Conservation (phyloP, 768 basidiomycete species). For the Auricularia sp. region DNA sequence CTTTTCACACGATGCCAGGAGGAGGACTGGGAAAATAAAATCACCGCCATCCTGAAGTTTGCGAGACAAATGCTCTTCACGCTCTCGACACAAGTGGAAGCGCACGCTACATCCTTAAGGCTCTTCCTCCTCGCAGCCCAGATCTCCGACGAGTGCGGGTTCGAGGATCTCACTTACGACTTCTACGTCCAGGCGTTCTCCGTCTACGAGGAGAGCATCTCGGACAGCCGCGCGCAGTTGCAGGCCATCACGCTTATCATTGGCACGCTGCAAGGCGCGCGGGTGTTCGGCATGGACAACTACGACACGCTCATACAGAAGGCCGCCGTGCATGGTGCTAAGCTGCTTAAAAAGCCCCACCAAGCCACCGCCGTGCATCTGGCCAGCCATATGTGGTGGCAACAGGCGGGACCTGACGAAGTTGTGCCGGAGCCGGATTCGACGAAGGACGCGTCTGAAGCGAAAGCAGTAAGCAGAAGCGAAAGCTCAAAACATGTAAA, state of each 20-base stretch:
- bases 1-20: constrained; percentile 38
- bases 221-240: constrained; percentile 88
- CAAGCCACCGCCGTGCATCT: constrained; percentile 90
- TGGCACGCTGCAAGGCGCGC: constrained; percentile 74
- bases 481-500: neutral
- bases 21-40: constrained; percentile 75
- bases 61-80: constrained; percentile 88
- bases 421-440: constrained; percentile 22
- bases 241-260: constrained; percentile 97
- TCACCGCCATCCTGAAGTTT: constrained; percentile 86
- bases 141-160: constrained; percentile 86
- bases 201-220: constrained; percentile 95
- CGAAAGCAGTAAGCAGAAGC: constrained; percentile 45
- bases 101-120: constrained; percentile 83
- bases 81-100: constrained; percentile 86
- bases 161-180: constrained; percentile 95
- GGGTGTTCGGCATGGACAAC: constrained; percentile 89
- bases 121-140: constrained; percentile 94
- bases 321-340: constrained; percentile 94
- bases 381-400: constrained; percentile 99
- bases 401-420: constrained; percentile 42
- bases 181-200: constrained; percentile 97
- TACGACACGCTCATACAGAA: constrained; percentile 98
- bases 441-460: constrained; percentile 26
- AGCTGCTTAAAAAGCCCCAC: constrained; percentile 95